Conservation (phyloP, 176 grass and related monocot species). For the Guadua angustifolia region DNA sequence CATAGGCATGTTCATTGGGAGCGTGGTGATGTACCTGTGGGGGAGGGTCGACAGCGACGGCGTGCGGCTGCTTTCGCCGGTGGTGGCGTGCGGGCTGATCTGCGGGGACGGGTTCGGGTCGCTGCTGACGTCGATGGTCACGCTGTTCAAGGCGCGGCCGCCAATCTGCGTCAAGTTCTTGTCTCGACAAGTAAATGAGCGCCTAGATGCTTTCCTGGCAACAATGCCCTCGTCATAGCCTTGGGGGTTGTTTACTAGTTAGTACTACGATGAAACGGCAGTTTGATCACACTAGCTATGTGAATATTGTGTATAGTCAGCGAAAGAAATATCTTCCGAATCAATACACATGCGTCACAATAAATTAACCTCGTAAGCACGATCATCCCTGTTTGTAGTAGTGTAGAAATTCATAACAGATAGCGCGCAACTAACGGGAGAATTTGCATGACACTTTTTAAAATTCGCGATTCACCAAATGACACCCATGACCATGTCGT, state of each 20-base stretch:
- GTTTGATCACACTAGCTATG: not conserved
- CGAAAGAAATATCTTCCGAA: not conserved
- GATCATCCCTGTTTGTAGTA: not conserved
- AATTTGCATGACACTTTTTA: no score
- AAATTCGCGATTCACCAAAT: no score
- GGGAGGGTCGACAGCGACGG: conserved; percentile 32
- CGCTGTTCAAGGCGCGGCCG: conserved; percentile 27
- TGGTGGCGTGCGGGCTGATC: conserved; percentile 59
- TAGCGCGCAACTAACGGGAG: no score
- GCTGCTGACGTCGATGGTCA: conserved; percentile 49
- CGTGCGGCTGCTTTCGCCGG: conserved; percentile 38
- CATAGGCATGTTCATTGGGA: conserved; percentile 56
- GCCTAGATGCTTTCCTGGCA: conserved; percentile 52
- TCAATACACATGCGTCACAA: not conserved
- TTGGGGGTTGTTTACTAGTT: not conserved
- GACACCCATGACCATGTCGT: no score
- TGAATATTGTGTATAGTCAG: not conserved
- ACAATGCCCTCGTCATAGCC: conserved; percentile 15
- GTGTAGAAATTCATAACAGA: not conserved
- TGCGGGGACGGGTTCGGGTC: conserved; percentile 62
- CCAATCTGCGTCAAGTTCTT: conserved; percentile 74
- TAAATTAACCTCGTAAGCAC: not conserved
- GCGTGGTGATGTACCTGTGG: conserved; percentile 54
- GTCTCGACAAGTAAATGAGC: conserved; percentile 42
- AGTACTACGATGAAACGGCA: not conserved